Evolutionary conservation across 2,329 filamentous ascomycete species (phyloP).

Genomic region (Fusarium begoniae): DNA sequence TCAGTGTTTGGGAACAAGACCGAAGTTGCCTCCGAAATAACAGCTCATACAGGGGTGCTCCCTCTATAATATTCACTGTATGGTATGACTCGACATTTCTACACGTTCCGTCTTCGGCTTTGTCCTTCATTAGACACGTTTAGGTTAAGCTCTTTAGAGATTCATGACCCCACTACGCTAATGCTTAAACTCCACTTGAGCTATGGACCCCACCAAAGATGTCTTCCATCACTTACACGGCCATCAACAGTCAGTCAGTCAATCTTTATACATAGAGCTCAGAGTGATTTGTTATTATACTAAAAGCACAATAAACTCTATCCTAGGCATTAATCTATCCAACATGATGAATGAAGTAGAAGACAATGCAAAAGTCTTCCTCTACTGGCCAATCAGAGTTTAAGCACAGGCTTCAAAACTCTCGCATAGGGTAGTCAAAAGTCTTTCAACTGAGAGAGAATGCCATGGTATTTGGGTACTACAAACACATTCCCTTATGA

Average conservation of each 20-base stretch:
- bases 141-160: background rate
- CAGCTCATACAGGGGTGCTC: slow-evolving; percentile 10
- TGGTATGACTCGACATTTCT: slow-evolving; percentile 35
- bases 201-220: background rate
- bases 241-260: background rate
- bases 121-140: background rate
- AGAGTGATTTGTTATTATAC: background rate
- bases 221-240: slow-evolving; percentile 4
- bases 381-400: background rate
- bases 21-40: slow-evolving; percentile 27
- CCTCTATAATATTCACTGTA: background rate
- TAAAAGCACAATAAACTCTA: background rate
- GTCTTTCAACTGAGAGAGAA: background rate
- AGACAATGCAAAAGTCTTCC: background rate
- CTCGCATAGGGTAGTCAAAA: background rate
- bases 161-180: slow-evolving; percentile 6
- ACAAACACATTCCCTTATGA: background rate
- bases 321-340: background rate
- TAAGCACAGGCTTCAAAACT: background rate
- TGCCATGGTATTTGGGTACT: background rate
- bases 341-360: too few species aligned
- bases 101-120: slow-evolving; percentile 40
- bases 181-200: background rate
- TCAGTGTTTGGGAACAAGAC: slow-evolving; percentile 10
- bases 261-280: background rate